Evolutionary conservation across 2,329 filamentous ascomycete genomes (phyloP), one percentile per base, ranked within the genome.

Genomic region (Rutstroemia sp.): DNA sequence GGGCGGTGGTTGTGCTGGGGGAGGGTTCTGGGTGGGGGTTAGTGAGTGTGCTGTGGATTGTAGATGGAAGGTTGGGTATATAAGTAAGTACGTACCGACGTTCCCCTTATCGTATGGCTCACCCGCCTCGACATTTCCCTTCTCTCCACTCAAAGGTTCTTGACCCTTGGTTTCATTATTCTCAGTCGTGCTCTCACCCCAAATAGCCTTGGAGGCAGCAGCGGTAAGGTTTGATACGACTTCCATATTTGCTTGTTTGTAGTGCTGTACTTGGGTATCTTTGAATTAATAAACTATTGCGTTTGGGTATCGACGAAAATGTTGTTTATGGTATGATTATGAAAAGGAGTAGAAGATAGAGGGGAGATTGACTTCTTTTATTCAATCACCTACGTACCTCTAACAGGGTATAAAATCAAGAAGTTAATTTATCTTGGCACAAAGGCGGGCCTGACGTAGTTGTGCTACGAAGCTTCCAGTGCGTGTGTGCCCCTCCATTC

Each of bases 101-200:
- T 94, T 94, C 49, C 89, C 89, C 57, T 83, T 82, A 67, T 94
- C 89, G 65, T 84, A 95, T 0, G 89, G 89, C 69, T 92, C 85
- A 12, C 80, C 82, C 45, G 76, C 77, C 23, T 78, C 78, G 4
- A 87, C 86, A 68, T 86, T 75, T 41, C 89, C 89, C 57, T 78
- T 74, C 51, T 82, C 74, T 21, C 89, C 89, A 19, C 87, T 87
- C 46, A 91, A 70, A 17, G 89, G 89, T 73, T 95, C 89, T 63
- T 73, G 71, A 48, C 75, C 75, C 27, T 55, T 56, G 4, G 34
- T 48, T 4, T 39, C 53, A 44, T 56, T 30, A 3, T 17, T 51
- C 10, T 66, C 61, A 12, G 51, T 56, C 16, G 39, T n/a, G 30
- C 9, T 34, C 1, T 57, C 54, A 8, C 74, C 74, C 72, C 73